phyloP scores from a whole-genome alignment of 331 rosid species.

The Saraca asoca region DNA sequence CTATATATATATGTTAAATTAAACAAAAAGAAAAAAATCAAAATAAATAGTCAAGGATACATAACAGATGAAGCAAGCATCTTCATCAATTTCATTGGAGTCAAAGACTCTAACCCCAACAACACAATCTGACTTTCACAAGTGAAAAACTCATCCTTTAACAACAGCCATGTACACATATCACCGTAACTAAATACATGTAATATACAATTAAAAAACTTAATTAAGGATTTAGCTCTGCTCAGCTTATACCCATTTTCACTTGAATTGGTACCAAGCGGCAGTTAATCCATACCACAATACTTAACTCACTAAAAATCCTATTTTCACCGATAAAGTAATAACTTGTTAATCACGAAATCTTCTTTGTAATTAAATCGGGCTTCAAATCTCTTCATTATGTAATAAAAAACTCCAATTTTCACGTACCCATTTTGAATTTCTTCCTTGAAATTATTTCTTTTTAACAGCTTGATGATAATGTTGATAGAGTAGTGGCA shows the following conservation, averaged over 20 bases:
- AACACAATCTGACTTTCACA: slow-evolving; percentile 38
- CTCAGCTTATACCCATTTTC: slow-evolving; percentile 46
- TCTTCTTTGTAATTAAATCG: no score
- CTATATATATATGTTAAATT: no score
- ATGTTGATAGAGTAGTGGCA: slow-evolving; percentile 71
- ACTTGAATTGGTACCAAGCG: slow-evolving; percentile 45
- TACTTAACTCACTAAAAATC: slow-evolving; percentile 24
- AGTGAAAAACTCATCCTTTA: slow-evolving; percentile 36
- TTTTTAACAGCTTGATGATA: slow-evolving; percentile 52
- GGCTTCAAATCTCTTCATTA: no score
- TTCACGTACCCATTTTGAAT: slow-evolving; percentile 8
- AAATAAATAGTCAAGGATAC: no score
- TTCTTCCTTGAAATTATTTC: slow-evolving; percentile 11
- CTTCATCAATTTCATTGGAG: not conserved
- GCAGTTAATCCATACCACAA: slow-evolving; percentile 46
- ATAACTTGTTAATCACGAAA: no score
- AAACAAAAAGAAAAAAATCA: no score
- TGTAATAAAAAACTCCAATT: no score
- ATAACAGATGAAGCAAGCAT: not conserved
- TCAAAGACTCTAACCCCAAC: not conserved
- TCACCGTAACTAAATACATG: slow-evolving; percentile 41
- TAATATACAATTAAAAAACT: slow-evolving; percentile 41
- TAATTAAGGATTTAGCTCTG: slow-evolving; percentile 40
- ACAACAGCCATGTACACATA: slow-evolving; percentile 39
- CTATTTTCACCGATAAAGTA: not conserved